A percentile compares a stretch with the other conserved stretches of the same genome.
Evolutionary conservation across 495 filamentous ascomycete species (phyloP).

Genomic region (Hypomontagnella monticulosa): DNA sequence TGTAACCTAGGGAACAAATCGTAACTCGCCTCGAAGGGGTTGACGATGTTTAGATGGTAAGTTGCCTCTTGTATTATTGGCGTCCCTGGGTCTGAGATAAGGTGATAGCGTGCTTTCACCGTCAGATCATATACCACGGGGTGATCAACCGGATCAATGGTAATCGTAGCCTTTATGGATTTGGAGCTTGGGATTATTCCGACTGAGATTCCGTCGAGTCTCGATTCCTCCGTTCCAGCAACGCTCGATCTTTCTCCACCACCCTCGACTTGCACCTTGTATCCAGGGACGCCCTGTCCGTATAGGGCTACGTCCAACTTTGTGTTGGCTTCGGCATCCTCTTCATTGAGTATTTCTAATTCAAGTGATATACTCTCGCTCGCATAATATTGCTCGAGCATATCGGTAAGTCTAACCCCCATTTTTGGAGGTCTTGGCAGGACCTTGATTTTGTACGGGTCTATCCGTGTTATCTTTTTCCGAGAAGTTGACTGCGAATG

Average conservation of each 20-base stretch:
- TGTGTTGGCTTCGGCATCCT: slow-evolving; percentile 79
- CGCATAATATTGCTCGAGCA: slow-evolving; percentile 79
- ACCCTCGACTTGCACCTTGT: slow-evolving; percentile 53
- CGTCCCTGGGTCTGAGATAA: slow-evolving; percentile 83
- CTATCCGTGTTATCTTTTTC: slow-evolving; percentile 58
- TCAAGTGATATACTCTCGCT: slow-evolving; percentile 76
- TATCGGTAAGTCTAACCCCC: slow-evolving; percentile 69
- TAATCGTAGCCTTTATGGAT: slow-evolving; percentile 52
- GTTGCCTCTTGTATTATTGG: slow-evolving; percentile 77
- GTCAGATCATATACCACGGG: slow-evolving; percentile 74
- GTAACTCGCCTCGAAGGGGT: slow-evolving; percentile 89
- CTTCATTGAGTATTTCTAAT: slow-evolving; percentile 80
- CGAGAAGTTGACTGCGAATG: slow-evolving; percentile 60
- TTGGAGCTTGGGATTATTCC: slow-evolving; percentile 61
- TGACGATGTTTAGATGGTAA: slow-evolving; percentile 74
- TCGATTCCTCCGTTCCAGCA: slow-evolving; percentile 47
- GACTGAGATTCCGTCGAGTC: slow-evolving; percentile 46
- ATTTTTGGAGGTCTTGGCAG: slow-evolving; percentile 94
- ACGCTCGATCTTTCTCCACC: slow-evolving; percentile 45
- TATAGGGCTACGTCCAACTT: slow-evolving; percentile 73
- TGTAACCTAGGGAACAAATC: slow-evolving; percentile 82
- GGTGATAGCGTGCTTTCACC: slow-evolving; percentile 76
- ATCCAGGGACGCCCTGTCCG: slow-evolving; percentile 64
- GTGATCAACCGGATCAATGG: slow-evolving; percentile 58
- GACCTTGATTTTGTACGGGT: slow-evolving; percentile 68